Evolutionary conservation across 257 asterid genomes (phyloP).

Genomic region (Rehmannia glutinosa): DNA sequence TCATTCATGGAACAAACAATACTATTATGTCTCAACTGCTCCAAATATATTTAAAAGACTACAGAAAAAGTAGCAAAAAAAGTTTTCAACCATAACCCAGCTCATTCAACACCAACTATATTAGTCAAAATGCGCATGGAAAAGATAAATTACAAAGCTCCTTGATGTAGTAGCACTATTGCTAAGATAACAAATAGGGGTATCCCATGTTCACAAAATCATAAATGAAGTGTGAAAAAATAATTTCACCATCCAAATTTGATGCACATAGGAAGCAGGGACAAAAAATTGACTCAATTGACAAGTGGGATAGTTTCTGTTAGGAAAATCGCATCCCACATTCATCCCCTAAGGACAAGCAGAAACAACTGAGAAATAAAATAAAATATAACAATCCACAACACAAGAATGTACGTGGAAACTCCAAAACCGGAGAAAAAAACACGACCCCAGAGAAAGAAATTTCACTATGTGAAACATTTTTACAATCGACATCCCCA

Average conservation of each 20-base stretch:
- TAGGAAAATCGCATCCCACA: too few species aligned
- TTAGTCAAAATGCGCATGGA: background rate
- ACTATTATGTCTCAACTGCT: too few species aligned
- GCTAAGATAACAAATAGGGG: background rate
- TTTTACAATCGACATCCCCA: too few species aligned
- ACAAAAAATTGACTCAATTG: background rate
- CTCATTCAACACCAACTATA: background rate
- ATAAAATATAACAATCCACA: too few species aligned
- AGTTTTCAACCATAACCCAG: background rate
- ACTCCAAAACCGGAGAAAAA: too few species aligned
- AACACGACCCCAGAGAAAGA: too few species aligned
- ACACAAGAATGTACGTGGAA: too few species aligned
- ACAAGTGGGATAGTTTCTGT: background rate
- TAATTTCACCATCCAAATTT: background rate
- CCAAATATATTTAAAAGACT: background rate
- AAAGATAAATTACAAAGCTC: background rate
- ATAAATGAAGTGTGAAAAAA: background rate
- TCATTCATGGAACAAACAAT: background rate
- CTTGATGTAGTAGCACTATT: background rate
- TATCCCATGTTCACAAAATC: background rate
- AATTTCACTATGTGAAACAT: too few species aligned
- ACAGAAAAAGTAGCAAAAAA: background rate
- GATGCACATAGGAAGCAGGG: background rate
- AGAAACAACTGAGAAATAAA: too few species aligned
- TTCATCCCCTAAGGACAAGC: too few species aligned